phyloP scores from a whole-genome alignment of 2,329 filamentous ascomycete genomes.

The Fusarium vanettenii region DNA sequence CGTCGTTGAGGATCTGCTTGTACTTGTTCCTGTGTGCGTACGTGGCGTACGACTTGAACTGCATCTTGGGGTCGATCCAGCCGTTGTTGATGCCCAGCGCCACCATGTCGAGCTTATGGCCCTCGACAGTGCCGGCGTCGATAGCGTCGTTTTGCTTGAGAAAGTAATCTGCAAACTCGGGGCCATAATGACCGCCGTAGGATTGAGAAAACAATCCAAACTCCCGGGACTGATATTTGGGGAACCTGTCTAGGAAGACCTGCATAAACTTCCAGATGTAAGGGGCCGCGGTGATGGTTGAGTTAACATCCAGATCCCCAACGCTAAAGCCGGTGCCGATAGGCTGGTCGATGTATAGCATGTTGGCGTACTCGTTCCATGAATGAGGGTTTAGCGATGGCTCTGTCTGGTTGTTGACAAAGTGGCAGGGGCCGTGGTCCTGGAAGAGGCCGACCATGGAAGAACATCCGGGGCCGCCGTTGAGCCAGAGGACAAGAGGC shows the following conservation, averaged over 20 bases:
- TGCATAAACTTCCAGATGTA: slow-evolving; percentile 68
- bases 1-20: slow-evolving; percentile 43
- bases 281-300: slow-evolving; percentile 46
- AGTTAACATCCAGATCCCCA: slow-evolving; percentile 44
- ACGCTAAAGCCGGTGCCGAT: slow-evolving; percentile 46
- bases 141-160: slow-evolving; percentile 68
- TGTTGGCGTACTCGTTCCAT: slow-evolving; percentile 72
- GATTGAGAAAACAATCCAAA: slow-evolving; percentile 66
- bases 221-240: slow-evolving; percentile 68
- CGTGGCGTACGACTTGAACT: slow-evolving; percentile 48
- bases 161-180: slow-evolving; percentile 66
- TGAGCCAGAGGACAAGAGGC: slow-evolving; percentile 68
- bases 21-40: slow-evolving; percentile 50
- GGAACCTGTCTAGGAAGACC: slow-evolving; percentile 72
- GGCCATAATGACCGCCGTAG: slow-evolving; percentile 70
- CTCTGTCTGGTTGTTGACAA: slow-evolving; percentile 54
- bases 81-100: slow-evolving; percentile 69
- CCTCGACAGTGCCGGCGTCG: slow-evolving; percentile 51
- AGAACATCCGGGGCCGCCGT: slow-evolving; percentile 49
- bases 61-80: slow-evolving; percentile 60
- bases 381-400: slow-evolving; percentile 66
- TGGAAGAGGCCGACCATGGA: slow-evolving; percentile 61
- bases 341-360: slow-evolving; percentile 78
- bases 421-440: slow-evolving; percentile 83
- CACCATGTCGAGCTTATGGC: slow-evolving; percentile 60